Evolutionary conservation across 345 rosid species (phyloP).

Genomic region (Lepidium aucheri): DNA sequence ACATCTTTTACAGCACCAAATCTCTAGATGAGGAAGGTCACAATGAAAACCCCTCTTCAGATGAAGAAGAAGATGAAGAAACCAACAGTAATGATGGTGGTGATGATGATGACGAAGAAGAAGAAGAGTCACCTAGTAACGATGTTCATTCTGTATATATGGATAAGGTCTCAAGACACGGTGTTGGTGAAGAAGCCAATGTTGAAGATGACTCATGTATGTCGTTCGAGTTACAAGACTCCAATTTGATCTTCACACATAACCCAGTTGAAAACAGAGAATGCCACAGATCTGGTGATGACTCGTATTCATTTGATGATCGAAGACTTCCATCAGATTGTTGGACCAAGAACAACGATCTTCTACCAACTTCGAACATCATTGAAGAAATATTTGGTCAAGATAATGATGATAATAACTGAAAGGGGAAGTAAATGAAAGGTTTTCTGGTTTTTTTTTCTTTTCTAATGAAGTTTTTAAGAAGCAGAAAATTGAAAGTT

Average conservation of each 20-base stretch:
- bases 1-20: constrained; percentile 8
- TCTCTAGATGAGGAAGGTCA: constrained; percentile 32
- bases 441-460: background rate
- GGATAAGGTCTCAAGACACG: constrained; percentile 7
- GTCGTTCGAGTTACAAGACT: constrained; percentile 46
- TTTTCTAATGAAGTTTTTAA: background rate
- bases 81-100: constrained; percentile 21
- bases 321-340: constrained; percentile 26
- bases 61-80: constrained; percentile 7
- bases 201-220: constrained; percentile 41
- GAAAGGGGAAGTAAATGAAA: constrained; percentile 14
- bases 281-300: constrained; percentile 25
- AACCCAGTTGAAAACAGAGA: constrained; percentile 5
- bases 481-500: constrained; percentile 10
- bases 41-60: constrained; percentile 8
- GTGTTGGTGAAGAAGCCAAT: constrained; percentile 4
- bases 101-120: constrained; percentile 23
- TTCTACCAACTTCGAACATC: constrained; percentile 57
- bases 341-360: constrained; percentile 38
- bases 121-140: background rate
- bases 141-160: constrained; percentile 11
- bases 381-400: constrained; percentile 65
- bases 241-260: constrained; percentile 20
- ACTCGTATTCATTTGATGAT: constrained; percentile 33
- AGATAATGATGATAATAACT: background rate